Evolutionary conservation across 768 basidiomycete species (phyloP), one percentile per base, ranked within the genome.

Genomic region (Russula virescens): DNA sequence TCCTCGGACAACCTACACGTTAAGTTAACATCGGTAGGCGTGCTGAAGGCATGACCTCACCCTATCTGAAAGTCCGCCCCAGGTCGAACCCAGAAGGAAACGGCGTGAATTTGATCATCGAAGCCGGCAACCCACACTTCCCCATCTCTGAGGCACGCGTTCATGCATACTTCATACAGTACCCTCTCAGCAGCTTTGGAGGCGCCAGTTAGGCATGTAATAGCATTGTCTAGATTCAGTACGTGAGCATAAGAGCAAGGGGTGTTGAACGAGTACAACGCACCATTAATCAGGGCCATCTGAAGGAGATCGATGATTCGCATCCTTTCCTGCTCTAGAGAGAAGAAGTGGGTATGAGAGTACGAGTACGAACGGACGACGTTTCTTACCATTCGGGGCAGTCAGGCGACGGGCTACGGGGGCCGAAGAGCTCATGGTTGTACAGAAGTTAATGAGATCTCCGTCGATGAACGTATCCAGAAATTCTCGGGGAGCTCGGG

Each of bases 21-120:
- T 26, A 3, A 8, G 38, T 55, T 5, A 55, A 23, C 25, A 43
- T 25, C 9, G 54, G 19, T 28, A 4, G 19, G 40, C 23, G 14
- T 55, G 13, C 54, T 5, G 6, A 8, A 19, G 54, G 26, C 25
- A 5, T n/a, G 40, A 2, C 38, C 54, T 55, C 28, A 55, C 54
- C 54, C 54, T 11, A 55, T 55, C 10, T 55, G 54, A 43, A 55
- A 55, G 54, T 55, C 54, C 23, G 35, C 9, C 34, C 60, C 55
- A 40, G 64, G 60, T 40, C 60, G 23, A 19, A 61, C 45, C 64
- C 64, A 54, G 60, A 61, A 40, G 43, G 64, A 40, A 26, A 42
- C 42, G 3, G 48, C 49, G 23, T 48, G 25, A 9, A 61, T 58
- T 14, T 43, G 28, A 28, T 43, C 51, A 35, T 54, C 19, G 50